Base-by-base conservation (phyloP, 2,329 filamentous ascomycete genomes). In the Clonostachys rosea region DNA sequence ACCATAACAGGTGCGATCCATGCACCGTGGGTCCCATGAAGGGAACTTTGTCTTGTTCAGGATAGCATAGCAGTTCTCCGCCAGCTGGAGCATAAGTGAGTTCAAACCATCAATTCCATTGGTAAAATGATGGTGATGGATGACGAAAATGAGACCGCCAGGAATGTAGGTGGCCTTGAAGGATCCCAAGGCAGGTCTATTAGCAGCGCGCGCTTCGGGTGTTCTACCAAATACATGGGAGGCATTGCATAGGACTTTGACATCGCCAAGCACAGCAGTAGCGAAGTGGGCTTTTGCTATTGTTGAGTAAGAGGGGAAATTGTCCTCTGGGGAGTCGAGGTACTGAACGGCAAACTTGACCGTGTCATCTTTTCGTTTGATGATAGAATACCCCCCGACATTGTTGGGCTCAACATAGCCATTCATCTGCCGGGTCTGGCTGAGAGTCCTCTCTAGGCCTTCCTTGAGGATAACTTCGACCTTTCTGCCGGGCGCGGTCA, bases 151-250 rank as follows among this genome's bases (percentile, higher is more conserved):
- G 6, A 73, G 52, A 1, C 69, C 70, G 4, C 68, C 69, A 2
- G 54, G 62, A 40, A 72, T 58, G 35, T 72, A 66, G 54, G 67
- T 73, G 3, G 60, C 62, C 52, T 71, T 64, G 54, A 64, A 73
- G 3, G 61, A 65, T 4, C 67, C 54, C 1, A 62, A 49, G 2
- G 57, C 48, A 9, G 69, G 68, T 33, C 54, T 62, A 13, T 47
- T 55, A n/a, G 66, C 59, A 0, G 65, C 64, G 16, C 65, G 54
- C 14, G 63, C 61, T 46, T 69, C 67, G 8, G 63, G 64, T 49
- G 60, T 67, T 52, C 65, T 61, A 37, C 66, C 66, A 48, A 63
- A 65, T 6, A 61, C 64, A 71, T 68, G 0, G 20, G 60, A 58
- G 3, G 54, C 47, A n/a, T 66, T 59, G 46, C 59, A 60, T 57